Base-by-base conservation (phyloP, 2,329 filamentous ascomycete genomes). In the Pestalotiopsis sp. region DNA sequence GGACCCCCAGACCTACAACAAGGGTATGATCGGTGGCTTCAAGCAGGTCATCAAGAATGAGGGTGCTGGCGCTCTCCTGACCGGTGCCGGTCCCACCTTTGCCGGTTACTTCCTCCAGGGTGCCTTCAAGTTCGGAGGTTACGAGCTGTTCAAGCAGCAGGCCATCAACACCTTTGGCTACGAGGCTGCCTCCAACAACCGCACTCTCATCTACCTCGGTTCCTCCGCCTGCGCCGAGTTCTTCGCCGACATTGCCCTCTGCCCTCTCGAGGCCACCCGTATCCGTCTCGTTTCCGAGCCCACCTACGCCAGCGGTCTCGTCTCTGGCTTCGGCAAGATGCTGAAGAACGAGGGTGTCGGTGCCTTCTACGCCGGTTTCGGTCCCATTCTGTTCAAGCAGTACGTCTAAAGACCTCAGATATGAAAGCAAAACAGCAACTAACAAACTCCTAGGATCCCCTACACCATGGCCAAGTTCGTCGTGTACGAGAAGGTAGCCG, bases 381-480 rank as follows among this genome's bases (percentile, higher is more conserved):
- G 91, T 71, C 90, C 89, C 71, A 91, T 91, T 75, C 83, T 91
- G 72, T 91, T 91, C 85, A 91, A 91, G 84, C 89, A 92, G 88
- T 87, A 82, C 78, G 85, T 83, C 31, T 6, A 59, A 3, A 41
- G 5, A 23, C 3, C n/a, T 17, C n/a, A 2, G 27, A 23, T 13
- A 20, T 62, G 31, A 38, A n/a, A 36, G 4, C 20, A 17, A 31
- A 31, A 17, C 9, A 23, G 23, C 11, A 4, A 4, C 11, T 39
- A 59, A 14, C 25, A 36, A 12, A 2, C 17, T 2, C 25, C 14
- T 73, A 91, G 89, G 86, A 89, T 93, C 74, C 91, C 91, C 70
- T 93, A 93, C 87, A 93, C 91, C 80, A 92, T 93, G 90, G 85
- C 91, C 86, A 93, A 93, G 85, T 93, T 93, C 85, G 91, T 92